Evolutionary conservation across 2,329 filamentous ascomycete genomes (phyloP), one percentile per base, ranked within the genome.

Genomic region (Botrytis cinerea): DNA sequence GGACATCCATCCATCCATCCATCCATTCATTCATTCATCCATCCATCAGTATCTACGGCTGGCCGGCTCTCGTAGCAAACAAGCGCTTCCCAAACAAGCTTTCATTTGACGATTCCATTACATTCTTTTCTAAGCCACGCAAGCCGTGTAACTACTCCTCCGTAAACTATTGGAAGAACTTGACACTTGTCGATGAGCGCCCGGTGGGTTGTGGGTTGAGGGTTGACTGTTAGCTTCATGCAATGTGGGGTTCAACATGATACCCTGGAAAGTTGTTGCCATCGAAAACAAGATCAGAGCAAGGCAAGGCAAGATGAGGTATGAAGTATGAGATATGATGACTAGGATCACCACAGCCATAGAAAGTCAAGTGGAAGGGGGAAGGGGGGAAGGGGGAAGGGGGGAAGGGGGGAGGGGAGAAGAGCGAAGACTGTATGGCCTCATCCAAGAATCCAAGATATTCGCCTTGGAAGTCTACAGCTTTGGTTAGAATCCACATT

Each of bases 161-260:
- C 7, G 38, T 38, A n/a, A 16, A 51, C 25, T n/a, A 51, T 38
- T 51, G 45, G 10, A 67, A 51, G 45, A 63, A 63, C 38, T 51
- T n/a, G 63, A 67, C 63, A 67, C 63, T 67, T 54, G 64, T 67
- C 46, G 40, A 14, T 67, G 32, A 67, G 12, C 54, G 25, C 51
- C 51, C n/a, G 12, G 51, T 28, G 25, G 51, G 25, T 54, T 54
- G 51, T 28, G 51, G 51, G n/a, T 18, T 51, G n/a, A 16, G 51
- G 51, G n/a, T 18, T 51, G n/a, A 9, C 28, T 51, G 38, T 40
- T 67, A 67, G 46, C 40, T 16, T 54, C 35, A 20, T 51, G 32
- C 46, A 54, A 67, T 40, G 46, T 67, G 64, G 46, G 64, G 64
- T 38, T 35, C 46, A 32, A 67, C n/a, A 45, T 46, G n/a, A 51